Evolutionary conservation across 2,329 filamentous ascomycete genomes (phyloP).

Genomic region (Diatrype stigma): DNA sequence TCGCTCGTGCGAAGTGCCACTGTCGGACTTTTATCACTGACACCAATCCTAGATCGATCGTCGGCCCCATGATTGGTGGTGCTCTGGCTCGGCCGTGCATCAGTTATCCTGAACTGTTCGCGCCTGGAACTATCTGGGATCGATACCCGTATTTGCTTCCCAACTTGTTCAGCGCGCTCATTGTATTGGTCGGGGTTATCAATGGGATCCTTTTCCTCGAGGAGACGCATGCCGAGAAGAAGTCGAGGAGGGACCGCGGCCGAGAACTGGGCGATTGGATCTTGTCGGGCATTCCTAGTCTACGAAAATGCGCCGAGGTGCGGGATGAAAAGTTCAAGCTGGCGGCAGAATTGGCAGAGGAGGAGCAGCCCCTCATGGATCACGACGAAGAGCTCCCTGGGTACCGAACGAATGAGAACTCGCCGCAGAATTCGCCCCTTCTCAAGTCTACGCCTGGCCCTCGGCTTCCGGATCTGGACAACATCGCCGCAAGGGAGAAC

Average conservation of each 20-base stretch:
- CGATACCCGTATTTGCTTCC: slow-evolving; percentile 74
- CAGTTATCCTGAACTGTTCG: slow-evolving; percentile 73
- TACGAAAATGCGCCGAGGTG: slow-evolving; percentile 29
- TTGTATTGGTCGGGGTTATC: slow-evolving; percentile 62
- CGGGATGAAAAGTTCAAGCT: slow-evolving; percentile 34
- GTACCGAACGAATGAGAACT: slow-evolving; percentile 60
- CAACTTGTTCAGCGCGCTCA: slow-evolving; percentile 54
- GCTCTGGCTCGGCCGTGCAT: slow-evolving; percentile 81
- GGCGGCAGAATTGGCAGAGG: slow-evolving; percentile 46
- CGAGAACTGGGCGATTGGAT: slow-evolving; percentile 73
- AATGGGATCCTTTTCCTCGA: slow-evolving; percentile 70
- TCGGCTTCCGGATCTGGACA: slow-evolving; percentile 31
- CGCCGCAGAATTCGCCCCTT: slow-evolving; percentile 41
- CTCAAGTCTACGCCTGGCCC: slow-evolving; percentile 23
- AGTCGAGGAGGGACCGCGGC: slow-evolving; percentile 69
- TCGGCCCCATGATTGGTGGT: slow-evolving; percentile 88
- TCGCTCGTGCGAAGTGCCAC: slow-evolving; percentile 6
- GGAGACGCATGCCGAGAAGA: slow-evolving; percentile 86
- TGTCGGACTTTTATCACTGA: slow-evolving; percentile 27
- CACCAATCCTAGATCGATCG: slow-evolving; percentile 79
- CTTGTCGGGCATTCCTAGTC: slow-evolving; percentile 38
- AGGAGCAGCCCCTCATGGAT: slow-evolving; percentile 60
- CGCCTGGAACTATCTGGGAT: slow-evolving; percentile 73
- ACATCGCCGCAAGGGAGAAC: slow-evolving; percentile 14
- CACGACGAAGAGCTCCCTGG: slow-evolving; percentile 61